These are phyloP conservation scores for Hamigera avellanea DNA, from an alignment of 495 filamentous ascomycete genomes.

Conservation along the genomic window DNA sequence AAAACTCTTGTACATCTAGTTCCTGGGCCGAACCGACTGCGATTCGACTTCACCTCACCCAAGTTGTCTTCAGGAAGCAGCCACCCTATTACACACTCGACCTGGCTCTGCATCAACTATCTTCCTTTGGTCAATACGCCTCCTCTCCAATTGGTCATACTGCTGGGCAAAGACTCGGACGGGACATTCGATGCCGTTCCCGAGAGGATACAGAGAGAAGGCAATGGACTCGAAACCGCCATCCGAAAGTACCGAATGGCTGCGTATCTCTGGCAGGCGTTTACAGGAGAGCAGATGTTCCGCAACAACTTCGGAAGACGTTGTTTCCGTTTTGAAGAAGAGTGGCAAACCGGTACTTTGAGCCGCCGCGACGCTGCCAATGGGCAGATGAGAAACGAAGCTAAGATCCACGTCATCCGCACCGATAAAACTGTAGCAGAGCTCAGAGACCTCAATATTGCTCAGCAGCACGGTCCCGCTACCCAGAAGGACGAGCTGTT, in stretches of 20 bases:
- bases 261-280: constrained; percentile 91
- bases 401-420: constrained; percentile 74
- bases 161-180: constrained; percentile 80
- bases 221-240: constrained; percentile 66
- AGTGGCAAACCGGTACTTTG: constrained; percentile 74
- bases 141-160: constrained; percentile 72
- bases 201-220: constrained; percentile 61
- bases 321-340: constrained; percentile 82
- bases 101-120: constrained; percentile 73
- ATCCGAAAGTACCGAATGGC: constrained; percentile 82
- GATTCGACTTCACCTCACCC: constrained; percentile 76
- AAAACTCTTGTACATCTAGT: constrained; percentile 80
- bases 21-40: constrained; percentile 74
- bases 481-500: constrained; percentile 60
- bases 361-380: constrained; percentile 56
- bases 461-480: constrained; percentile 67
- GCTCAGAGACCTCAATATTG: constrained; percentile 62
- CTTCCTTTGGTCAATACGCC: constrained; percentile 64
- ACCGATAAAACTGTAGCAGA: constrained; percentile 75
- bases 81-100: constrained; percentile 60
- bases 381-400: constrained; percentile 74
- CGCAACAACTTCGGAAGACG: constrained; percentile 74
- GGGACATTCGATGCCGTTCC: constrained; percentile 76
- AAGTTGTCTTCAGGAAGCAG: constrained; percentile 61
- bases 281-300: constrained; percentile 90